Evolutionary conservation across 2,329 filamentous ascomycete genomes (phyloP), one percentile per base, ranked within the genome.

Genomic region (Diaporthe sp.): DNA sequence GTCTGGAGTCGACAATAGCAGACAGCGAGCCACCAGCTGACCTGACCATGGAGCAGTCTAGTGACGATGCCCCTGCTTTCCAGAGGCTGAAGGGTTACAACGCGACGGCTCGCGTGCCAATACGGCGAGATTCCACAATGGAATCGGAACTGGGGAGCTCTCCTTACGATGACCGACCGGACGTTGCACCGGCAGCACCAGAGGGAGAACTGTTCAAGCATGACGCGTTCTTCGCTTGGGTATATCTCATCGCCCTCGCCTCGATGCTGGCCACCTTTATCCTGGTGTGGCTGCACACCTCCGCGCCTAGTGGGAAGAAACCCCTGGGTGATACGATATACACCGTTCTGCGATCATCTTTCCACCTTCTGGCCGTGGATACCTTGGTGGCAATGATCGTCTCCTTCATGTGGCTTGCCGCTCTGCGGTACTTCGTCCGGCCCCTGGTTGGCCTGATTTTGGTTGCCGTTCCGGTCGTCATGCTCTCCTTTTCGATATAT

Each of bases 271-370:
- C 96, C 17, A 96, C 95, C 0, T 97, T 95, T 80, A 92, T 98
- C 78, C 89, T 99, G 19, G 94, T 98, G 34, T 97, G 94, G 87
- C 89, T 99, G 55, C 95, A 98, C 82, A 98, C 96, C 2, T 92
- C 94, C 25, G 87, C 92, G 0, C 93, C 94, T 7, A 87, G 86
- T 72, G 88, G 88, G 73, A 94, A 94, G 81, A 90, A 90, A 76
- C 93, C 93, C 1, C 90, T 97, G 74, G 96, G 96, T 19, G 97
- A 99, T 83, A 98, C 96, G 1, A 95, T 99, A 75, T 99, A 99
- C 84, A 95, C 94, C 19, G 95, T 95, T 6, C 86, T 99, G 49
- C 93, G 94, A 79, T 92, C 92, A 70, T 98, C 96, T 0, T 97
- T 97, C 81, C 93, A 97, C 81, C 93, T 98, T 78, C 91, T 99